phyloP scores from a whole-genome alignment of 2,329 filamentous ascomycete species.

The Hypoxylon sp. region DNA sequence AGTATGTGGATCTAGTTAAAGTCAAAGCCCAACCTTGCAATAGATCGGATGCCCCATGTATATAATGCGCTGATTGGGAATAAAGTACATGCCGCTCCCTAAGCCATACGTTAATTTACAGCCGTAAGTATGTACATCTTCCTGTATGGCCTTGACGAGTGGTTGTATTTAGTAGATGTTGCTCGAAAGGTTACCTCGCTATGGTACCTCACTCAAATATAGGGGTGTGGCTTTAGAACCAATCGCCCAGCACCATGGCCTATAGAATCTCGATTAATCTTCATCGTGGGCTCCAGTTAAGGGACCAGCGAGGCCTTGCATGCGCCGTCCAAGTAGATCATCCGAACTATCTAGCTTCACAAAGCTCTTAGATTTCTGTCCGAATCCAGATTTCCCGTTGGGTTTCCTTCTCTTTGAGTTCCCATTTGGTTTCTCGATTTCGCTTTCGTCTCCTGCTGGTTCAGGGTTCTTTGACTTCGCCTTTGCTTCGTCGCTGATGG shows the following conservation, averaged over 20 bases:
- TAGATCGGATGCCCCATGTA: neutral
- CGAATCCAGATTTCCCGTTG: slow-evolving; percentile 49
- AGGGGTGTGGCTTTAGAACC: neutral
- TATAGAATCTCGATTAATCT: slow-evolving; percentile 41
- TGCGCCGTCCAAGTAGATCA: slow-evolving; percentile 69
- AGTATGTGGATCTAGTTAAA: neutral
- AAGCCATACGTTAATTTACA: neutral
- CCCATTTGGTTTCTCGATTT: slow-evolving; percentile 42
- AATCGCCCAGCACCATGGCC: neutral
- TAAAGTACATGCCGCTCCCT: neutral
- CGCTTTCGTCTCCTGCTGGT: slow-evolving; percentile 40
- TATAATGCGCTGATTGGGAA: neutral
- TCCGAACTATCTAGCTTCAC: slow-evolving; percentile 71
- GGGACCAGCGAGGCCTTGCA: slow-evolving; percentile 70
- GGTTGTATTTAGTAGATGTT: neutral
- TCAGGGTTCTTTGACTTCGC: slow-evolving; percentile 43
- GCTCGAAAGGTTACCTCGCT: neutral
- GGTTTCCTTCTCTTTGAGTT: slow-evolving; percentile 46
- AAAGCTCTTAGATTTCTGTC: slow-evolving; percentile 62
- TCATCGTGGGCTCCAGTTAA: slow-evolving; percentile 65
- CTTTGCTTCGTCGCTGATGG: slow-evolving; percentile 47
- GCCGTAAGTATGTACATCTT: neutral
- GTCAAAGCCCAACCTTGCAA: neutral
- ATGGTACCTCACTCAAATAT: neutral
- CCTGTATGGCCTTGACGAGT: neutral